Evolutionary conservation across 192 early-diverging fungal genomes (phyloP), one percentile per base, ranked within the genome.

Genomic region (Coemansia sp.): DNA sequence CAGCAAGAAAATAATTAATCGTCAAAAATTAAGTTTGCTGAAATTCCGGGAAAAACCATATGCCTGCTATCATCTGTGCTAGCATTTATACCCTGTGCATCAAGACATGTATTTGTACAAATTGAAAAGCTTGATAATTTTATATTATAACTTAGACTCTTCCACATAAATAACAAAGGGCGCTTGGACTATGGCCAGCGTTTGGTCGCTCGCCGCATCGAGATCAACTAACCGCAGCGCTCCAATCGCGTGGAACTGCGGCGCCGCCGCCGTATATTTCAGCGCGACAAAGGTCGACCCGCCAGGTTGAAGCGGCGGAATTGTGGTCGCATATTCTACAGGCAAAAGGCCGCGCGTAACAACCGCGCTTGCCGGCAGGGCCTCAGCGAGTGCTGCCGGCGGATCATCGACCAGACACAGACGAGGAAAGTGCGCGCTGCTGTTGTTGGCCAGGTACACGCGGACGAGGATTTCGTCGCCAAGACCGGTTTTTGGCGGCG

Each of bases 141-240:
- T n/a, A n/a, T n/a, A n/a, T n/a, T n/a, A 22, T 31, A 35, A 22
- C 18, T 31, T 31, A 19, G 28, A 10, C 18, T 69, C 58, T 21
- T 69, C 63, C 5, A 78, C 56, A 43, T 64, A 78, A 31, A 78
- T 58, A 23, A 71, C 65, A 64, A 78, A 78, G 27, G 75, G 75
- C 22, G 69, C 53, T 11, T 71, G 65, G 14, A 78, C 49, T 0
- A 61, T 54, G n/a, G 55, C 65, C 21, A 78, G 29, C 1, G 54
- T 55, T 50, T 67, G 55, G 45, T 60, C 65, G 28, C 52, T 59
- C 46, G 58, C 59, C 9, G 73, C 38, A 27, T 64, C 68, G 16
- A 60, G 60, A 28, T 67, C 57, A 24, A 77, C 33, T 18, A 78
- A 38, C 8, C 69, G 69, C 48, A 71, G 44, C 2, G 49, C 18